These are phyloP conservation scores for Neurospora sp. DNA, from an alignment of 495 filamentous ascomycete species.

Conservation along the genomic window DNA sequence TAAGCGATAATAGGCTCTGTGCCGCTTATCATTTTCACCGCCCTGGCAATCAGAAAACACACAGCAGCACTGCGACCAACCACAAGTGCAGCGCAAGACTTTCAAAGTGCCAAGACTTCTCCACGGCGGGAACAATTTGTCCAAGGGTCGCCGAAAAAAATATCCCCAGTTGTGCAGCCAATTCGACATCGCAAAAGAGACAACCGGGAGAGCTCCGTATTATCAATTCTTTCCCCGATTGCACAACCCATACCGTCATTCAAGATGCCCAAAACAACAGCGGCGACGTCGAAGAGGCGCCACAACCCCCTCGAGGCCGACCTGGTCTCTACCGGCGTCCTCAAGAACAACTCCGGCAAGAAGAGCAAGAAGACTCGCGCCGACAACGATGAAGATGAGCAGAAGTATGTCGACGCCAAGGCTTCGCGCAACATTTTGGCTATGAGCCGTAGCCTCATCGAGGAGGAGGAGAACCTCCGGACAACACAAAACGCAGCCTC, in stretches of 20 bases:
- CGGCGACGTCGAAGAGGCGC: slow-evolving; percentile 33
- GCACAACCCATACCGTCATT: not conserved
- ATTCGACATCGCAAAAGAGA: not conserved
- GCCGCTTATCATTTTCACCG: not conserved
- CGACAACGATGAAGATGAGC: slow-evolving; percentile 51
- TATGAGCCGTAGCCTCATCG: slow-evolving; percentile 72
- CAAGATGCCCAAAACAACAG: slow-evolving; percentile 44
- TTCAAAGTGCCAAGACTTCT: slow-evolving; percentile 3
- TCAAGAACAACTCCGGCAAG: slow-evolving; percentile 42
- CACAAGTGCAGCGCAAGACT: slow-evolving; percentile 8
- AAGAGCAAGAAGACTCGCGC: slow-evolving; percentile 46
- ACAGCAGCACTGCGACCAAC: slow-evolving; percentile 6
- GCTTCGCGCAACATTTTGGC: slow-evolving; percentile 78
- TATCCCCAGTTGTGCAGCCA: slow-evolving; percentile 3
- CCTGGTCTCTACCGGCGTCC: slow-evolving; percentile 52
- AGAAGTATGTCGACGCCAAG: slow-evolving; percentile 73
- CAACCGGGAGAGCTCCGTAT: not conserved
- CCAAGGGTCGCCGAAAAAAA: slow-evolving; percentile 17
- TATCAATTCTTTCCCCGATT: not conserved
- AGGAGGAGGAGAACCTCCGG: slow-evolving; percentile 47
- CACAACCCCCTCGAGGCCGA: slow-evolving; percentile 70
- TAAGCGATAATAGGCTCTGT: not conserved
- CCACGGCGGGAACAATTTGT: slow-evolving; percentile 18
- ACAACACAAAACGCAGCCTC: slow-evolving; percentile 4
- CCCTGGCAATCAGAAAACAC: not conserved